Base-by-base conservation (phyloP, 345 rosid genomes). In the Fremontodendron californicum region DNA sequence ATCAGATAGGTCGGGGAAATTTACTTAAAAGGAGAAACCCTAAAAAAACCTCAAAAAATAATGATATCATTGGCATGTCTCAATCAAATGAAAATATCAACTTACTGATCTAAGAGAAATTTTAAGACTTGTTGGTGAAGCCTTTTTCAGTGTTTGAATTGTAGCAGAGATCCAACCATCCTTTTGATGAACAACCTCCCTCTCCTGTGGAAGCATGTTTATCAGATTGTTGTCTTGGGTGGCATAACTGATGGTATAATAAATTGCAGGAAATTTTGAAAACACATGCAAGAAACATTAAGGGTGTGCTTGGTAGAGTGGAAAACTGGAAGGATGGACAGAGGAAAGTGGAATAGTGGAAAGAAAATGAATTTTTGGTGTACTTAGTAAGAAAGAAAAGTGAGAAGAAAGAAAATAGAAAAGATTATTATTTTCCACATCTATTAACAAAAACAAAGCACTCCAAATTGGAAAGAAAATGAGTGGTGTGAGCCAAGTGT, bases 61-160 rank as follows among this genome's bases (percentile, higher is more conserved):
- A 29, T 49, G 4, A 5, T 33, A 19, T 37, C 12, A 55, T 73
- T 54, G 23, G 51, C 49, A 73, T 55, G 31, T 70, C 33, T 23
- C 40, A 78, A 45, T 79, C 71, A 80, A 54, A 77, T 49, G 46
- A 51, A 25, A 3, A 71, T 11, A 48, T 29, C 39, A 37, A 48
- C 88, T 74, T 84, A 94, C 98, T 74, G 92, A 90, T 91, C 88
- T 86, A 74, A 92, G 97, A 63, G 90, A 84, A 71, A 93, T 85
- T 81, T 92, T 94, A 69, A 94, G 97, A 85, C 97, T 93, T 55
- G 89, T 91, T 71, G 98, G 97, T 25, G 95, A 94, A 76, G 92
- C 94, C 81, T 81, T 82, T 84, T 85, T 92, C 84, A 94, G 67
- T 5, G 84, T 78, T 77, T 61, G 70, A 80, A 93, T 81, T 16